Percentiles rank a stretch among this genome's conserved stretches.
Conservation (phyloP, 2,329 filamentous ascomycete genomes). For the Xylariaceae sp. region DNA sequence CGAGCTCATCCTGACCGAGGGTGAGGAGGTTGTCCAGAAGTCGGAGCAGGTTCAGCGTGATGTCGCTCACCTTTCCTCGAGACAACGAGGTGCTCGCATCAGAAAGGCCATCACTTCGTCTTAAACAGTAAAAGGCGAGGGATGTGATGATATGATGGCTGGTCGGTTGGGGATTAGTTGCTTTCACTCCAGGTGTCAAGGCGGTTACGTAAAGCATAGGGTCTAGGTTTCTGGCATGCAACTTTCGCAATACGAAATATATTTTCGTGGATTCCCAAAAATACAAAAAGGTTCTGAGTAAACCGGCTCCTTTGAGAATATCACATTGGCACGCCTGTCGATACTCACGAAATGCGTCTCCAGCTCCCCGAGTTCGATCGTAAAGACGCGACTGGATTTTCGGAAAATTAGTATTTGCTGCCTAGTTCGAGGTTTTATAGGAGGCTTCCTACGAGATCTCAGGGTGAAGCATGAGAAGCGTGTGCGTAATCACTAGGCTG, state of each 20-base stretch:
- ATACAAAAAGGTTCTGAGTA: slow-evolving; percentile 40
- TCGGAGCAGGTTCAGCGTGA: slow-evolving; percentile 72
- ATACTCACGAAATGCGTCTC: slow-evolving; percentile 1
- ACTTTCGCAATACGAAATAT: slow-evolving; percentile 41
- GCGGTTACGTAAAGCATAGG: slow-evolving; percentile 47
- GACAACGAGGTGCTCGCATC: slow-evolving; percentile 82
- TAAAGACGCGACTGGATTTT: slow-evolving; percentile 4
- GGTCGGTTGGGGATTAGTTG: slow-evolving; percentile 43
- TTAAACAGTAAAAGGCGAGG: slow-evolving; percentile 49
- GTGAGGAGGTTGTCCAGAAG: slow-evolving; percentile 95
- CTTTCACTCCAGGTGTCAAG: slow-evolving; percentile 48
- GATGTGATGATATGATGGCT: slow-evolving; percentile 41
- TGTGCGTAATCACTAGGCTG: slow-evolving; percentile 12
- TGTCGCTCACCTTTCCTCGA: slow-evolving; percentile 76
- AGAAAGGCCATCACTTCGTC: slow-evolving; percentile 71
- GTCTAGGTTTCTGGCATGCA: slow-evolving; percentile 47
- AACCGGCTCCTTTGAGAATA: slow-evolving; percentile 16
- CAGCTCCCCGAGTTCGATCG: slow-evolving; percentile 6
- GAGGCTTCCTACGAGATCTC: slow-evolving; percentile 8
- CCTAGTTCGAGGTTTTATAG: slow-evolving; percentile 5
- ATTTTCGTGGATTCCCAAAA: slow-evolving; percentile 43
- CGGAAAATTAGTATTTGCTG: slow-evolving; percentile 5
- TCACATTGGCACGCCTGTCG: slow-evolving; percentile 12
- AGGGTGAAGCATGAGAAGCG: slow-evolving; percentile 10
- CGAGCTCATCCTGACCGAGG: slow-evolving; percentile 99